These are phyloP conservation scores for Monosporascus cannonballus DNA, from an alignment of 2,329 filamentous ascomycete genomes.

Conservation along the genomic window DNA sequence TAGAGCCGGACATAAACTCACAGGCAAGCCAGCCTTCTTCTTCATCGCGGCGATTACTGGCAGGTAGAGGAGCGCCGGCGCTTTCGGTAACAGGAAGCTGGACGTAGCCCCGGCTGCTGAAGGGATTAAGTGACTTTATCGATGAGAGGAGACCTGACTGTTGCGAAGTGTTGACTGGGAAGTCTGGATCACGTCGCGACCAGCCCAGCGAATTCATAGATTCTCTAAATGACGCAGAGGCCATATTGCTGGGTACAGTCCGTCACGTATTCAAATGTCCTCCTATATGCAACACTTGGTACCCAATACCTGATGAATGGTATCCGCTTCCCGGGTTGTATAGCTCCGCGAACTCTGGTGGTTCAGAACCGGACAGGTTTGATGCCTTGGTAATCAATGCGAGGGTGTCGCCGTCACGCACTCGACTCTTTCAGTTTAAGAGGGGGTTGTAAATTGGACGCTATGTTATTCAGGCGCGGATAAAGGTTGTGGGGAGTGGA, in stretches of 20 bases:
- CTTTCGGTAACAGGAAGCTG: slow-evolving; percentile 80
- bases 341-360: neutral
- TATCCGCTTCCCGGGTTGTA: neutral
- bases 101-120: slow-evolving; percentile 80
- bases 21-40: slow-evolving; percentile 92
- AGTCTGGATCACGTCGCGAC: slow-evolving; percentile 76
- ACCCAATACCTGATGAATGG: neutral
- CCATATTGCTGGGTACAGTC: slow-evolving; percentile 50
- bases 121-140: slow-evolving; percentile 82
- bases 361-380: neutral
- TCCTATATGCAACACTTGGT: neutral
- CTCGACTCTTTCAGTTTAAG: neutral
- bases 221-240: slow-evolving; percentile 83
- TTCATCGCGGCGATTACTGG: slow-evolving; percentile 78
- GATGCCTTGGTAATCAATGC: neutral
- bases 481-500: neutral
- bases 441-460: neutral
- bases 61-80: slow-evolving; percentile 78
- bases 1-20: slow-evolving; percentile 54
- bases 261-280: neutral
- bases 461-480: neutral
- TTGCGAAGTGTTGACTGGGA: slow-evolving; percentile 66
- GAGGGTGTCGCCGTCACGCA: neutral
- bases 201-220: slow-evolving; percentile 93
- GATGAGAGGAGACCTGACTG: slow-evolving; percentile 72